Base-by-base conservation (phyloP, 2,329 filamentous ascomycete genomes). In the Aspergillus floridensis region DNA sequence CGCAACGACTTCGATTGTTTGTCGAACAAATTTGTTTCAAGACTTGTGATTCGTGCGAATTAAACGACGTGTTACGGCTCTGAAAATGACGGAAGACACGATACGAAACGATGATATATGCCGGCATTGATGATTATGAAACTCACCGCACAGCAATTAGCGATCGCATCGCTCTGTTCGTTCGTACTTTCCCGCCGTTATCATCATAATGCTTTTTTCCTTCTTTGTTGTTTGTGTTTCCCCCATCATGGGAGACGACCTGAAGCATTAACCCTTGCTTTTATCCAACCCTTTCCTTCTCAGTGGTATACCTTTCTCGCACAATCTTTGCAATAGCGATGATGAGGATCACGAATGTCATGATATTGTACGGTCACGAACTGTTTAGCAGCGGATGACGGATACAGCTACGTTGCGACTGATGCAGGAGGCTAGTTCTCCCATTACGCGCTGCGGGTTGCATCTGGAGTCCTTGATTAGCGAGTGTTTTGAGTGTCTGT, bases 11-110 rank as follows among this genome's bases (percentile, higher is more conserved):
- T 97, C 74, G 93, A 98, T 81, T 95, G 88, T 62, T 79, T 98
- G 73, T 96, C 93, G 56, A 97, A 96, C 83, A 98, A 97, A 82
- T 97, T 98, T 82, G 81, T 97, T 68, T 96, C 93, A 41, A 96
- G 96, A 80, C 86, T 98, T 72, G 93, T 97, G 75, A 96, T 97
- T 76, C 92, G 93, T 69, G 91, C 93, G 71, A 96, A 96, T 81
- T 96, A 83, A 75, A 54, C 53, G 63, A 63, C 63, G 64, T 65
- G 55, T 63, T 64, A 68, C 63, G 63, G 65, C 63, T 63, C 59
- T 53, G 22, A 46, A 44, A 21, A 66, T 60, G 53, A 64, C 57
- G 65, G 65, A 63, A 67, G 60, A 61, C 60, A 66, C 63, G 63
- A 67, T 60, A 65, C 53, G 63, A 68, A 56, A 65, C 68, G 57